A percentile compares a stretch with the other conserved stretches of the same genome.
Evolutionary conservation across 305 asterid species (phyloP).

Genomic region (Petunia hybrid): DNA sequence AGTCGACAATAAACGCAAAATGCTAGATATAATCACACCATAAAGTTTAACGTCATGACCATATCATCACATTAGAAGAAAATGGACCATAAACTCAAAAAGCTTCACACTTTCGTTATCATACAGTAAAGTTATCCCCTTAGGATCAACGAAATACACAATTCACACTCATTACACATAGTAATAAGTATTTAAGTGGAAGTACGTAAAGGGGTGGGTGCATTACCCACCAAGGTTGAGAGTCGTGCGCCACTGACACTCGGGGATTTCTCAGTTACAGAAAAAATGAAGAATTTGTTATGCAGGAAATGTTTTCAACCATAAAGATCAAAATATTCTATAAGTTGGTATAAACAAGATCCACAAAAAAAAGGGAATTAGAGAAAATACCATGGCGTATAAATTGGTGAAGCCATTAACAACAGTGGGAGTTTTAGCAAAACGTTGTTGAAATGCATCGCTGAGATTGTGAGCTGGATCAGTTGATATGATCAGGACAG

Average conservation of each 20-base stretch:
- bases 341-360: not conserved
- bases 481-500: conserved; percentile 89
- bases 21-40: not conserved
- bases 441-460: conserved; percentile 90
- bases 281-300: not conserved
- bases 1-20: conserved; percentile 1
- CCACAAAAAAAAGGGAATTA: not conserved
- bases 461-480: conserved; percentile 96
- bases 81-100: conserved; percentile 9
- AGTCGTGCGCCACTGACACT: too few relatives aligned
- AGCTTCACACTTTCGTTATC: not conserved
- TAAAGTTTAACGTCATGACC: not conserved
- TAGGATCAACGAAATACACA: not conserved
- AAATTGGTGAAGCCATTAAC: conserved; percentile 89
- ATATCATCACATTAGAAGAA: not conserved
- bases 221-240: too few relatives aligned
- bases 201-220: too few relatives aligned
- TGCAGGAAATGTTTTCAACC: too few relatives aligned
- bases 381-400: conserved; percentile 77
- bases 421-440: conserved; percentile 82
- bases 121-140: not conserved
- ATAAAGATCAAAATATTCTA: too few relatives aligned
- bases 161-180: not conserved
- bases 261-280: too few relatives aligned
- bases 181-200: not conserved